These are phyloP conservation scores for Maudiozyma humilis DNA, from an alignment of 1,139 yeast genomes.

Conservation along the genomic window DNA sequence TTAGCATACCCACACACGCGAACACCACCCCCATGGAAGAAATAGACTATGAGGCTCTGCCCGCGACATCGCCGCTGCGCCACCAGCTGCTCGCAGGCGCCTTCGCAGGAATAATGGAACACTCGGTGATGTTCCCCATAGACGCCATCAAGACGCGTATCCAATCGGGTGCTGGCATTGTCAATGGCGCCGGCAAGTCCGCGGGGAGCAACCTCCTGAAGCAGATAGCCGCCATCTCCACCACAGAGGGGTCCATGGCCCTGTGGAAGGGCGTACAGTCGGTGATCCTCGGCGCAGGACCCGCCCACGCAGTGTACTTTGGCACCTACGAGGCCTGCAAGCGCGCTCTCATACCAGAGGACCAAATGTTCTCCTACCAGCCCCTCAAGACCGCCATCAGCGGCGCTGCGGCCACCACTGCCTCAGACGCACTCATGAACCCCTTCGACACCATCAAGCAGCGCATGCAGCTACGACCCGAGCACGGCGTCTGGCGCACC, in stretches of 20 bases:
- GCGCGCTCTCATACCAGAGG: slow-evolving; percentile 24
- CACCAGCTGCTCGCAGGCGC: slow-evolving; percentile 91
- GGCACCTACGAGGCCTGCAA: slow-evolving; percentile 86
- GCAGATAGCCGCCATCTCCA: slow-evolving; percentile 64
- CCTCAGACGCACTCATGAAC: slow-evolving; percentile 92
- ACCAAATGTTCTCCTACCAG: slow-evolving; percentile 31
- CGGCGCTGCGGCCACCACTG: slow-evolving; percentile 86
- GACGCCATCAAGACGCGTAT: slow-evolving; percentile 92
- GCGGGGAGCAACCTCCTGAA: slow-evolving; percentile 40
- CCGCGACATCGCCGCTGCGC: slow-evolving; percentile 72
- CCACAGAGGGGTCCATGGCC: slow-evolving; percentile 81
- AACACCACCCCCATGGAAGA: too few relatives aligned
- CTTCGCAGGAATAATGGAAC: slow-evolving; percentile 97
- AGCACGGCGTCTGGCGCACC: slow-evolving; percentile 32
- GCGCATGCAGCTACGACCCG: slow-evolving; percentile 52
- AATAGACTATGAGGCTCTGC: slow-evolving; percentile 78
- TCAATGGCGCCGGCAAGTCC: too few relatives aligned
- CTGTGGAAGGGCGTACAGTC: slow-evolving; percentile 93
- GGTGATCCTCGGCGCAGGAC: slow-evolving; percentile 93
- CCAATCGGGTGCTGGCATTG: slow-evolving; percentile 51
- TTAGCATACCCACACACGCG: too few relatives aligned
- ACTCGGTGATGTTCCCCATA: slow-evolving; percentile 92
- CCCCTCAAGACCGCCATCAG: slow-evolving; percentile 82
- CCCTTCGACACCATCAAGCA: slow-evolving; percentile 95
- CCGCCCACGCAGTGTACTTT: slow-evolving; percentile 96